Evolutionary conservation across 495 filamentous ascomycete genomes (phyloP), one percentile per base, ranked within the genome.

Genomic region (Penicillium ucsense): DNA sequence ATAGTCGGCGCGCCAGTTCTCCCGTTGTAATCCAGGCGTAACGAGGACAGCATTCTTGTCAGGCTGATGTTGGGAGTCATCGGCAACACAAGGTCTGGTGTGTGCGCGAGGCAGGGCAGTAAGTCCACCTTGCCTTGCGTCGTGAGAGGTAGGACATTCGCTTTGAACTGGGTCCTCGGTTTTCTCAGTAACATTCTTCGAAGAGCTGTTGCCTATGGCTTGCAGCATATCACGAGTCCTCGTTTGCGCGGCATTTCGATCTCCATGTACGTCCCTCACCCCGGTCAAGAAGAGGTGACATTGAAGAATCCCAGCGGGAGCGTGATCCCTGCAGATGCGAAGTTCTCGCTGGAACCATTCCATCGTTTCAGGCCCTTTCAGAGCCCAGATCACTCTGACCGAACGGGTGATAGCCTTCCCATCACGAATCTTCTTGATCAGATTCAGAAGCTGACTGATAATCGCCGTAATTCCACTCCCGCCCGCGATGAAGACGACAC

Each of bases 301-400:
- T 30, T 84, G 83, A 6, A 97, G 85, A 29, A 82, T 80, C 64
- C 89, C 85, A 39, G 86, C 78, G 29, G 89, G 86, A 44, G 91
- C 86, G 53, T 78, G 81, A 60, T 95, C 84, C 50, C 88, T 75
- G 68, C 90, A 92, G 55, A 95, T 89, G 41, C 88, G 76, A 38
- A 96, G 74, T 62, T 95, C 92, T 68, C 96, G 91, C 60, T 86
- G 86, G 76, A 97, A 97, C 91, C 91, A 97, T 62, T 94, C 89
- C 78, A 97, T 89, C 6, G 87, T 88, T 66, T 95, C 91, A 34
- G 87, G 79, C 44, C 83, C 80, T 62, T 90, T 91, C 40, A 97
- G 70, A 12, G 89, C 82, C 91, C 91, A 97, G 8, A 97, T 79
- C 4, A 97, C 86, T 20, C 89, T 83, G 30, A 97, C 83, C 45